These are phyloP conservation scores for Claviceps cyperi DNA, from an alignment of 2,329 filamentous ascomycete genomes.

Conservation along the genomic window DNA sequence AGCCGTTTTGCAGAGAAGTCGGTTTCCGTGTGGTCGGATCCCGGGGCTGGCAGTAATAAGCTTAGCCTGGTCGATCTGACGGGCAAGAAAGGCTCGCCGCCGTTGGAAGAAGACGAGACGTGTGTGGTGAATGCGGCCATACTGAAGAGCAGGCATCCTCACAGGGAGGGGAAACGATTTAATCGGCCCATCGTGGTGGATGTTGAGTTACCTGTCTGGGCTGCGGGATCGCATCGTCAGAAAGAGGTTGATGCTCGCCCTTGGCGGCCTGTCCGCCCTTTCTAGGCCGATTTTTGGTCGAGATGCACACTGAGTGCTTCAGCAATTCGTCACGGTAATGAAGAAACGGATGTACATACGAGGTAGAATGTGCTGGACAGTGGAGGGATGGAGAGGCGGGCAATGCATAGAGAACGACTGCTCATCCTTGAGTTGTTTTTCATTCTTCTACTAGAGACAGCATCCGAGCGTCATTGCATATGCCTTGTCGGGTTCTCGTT, in stretches of 20 bases:
- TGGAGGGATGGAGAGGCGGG: too few species aligned
- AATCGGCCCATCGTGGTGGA: constrained; percentile 79
- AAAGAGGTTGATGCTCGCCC: not conserved
- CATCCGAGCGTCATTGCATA: too few species aligned
- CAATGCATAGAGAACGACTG: not conserved
- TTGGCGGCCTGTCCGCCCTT: too few species aligned
- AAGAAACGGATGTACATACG: too few species aligned
- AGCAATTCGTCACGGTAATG: too few species aligned
- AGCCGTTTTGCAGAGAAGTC: constrained; percentile 29
- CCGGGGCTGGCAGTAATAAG: constrained; percentile 39
- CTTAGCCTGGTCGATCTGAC: constrained; percentile 50
- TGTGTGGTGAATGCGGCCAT: constrained; percentile 71
- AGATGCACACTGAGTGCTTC: too few species aligned
- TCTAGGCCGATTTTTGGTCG: too few species aligned
- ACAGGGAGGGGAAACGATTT: constrained; percentile 45
- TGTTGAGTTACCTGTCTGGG: constrained; percentile 49
- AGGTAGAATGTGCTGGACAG: too few species aligned
- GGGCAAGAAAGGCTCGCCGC: constrained; percentile 19
- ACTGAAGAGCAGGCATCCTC: constrained; percentile 52
- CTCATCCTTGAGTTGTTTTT: not conserved
- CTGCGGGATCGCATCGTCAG: constrained; percentile 1
- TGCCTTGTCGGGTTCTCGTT: too few species aligned
- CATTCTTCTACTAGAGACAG: too few species aligned
- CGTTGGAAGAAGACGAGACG: constrained; percentile 36
- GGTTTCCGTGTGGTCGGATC: constrained; percentile 41